Conservation (phyloP, 176 grass and related monocot species). For the Aegilops tauschii region DNA sequence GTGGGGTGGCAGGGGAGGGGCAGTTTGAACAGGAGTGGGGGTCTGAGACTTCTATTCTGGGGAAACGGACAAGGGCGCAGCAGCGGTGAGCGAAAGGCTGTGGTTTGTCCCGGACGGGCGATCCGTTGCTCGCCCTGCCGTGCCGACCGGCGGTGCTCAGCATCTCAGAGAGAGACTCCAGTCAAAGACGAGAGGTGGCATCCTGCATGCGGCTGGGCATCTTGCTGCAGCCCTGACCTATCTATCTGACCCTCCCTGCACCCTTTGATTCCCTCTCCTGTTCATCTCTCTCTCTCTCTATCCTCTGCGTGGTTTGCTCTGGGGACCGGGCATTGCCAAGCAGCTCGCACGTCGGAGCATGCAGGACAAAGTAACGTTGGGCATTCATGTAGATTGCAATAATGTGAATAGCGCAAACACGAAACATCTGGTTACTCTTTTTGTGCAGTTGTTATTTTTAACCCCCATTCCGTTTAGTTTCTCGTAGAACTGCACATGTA, state of each 20-base stretch:
- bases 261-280: background rate
- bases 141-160: background rate
- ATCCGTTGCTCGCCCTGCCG: background rate
- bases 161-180: background rate
- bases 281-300: background rate
- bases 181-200: constrained; percentile 6
- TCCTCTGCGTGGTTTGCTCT: background rate
- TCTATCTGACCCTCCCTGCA: background rate
- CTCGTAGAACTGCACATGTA: too few species aligned
- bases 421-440: background rate
- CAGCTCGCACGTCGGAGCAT: background rate
- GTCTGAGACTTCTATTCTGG: constrained; percentile 40
- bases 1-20: background rate
- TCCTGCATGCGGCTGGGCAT: background rate
- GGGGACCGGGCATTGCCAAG: background rate
- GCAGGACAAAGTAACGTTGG: background rate
- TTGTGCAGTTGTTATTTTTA: too few species aligned
- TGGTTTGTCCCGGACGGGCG: background rate
- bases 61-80: constrained; percentile 35
- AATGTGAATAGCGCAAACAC: too few species aligned
- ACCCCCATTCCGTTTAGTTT: too few species aligned
- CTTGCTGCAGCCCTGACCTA: background rate
- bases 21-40: constrained; percentile 20
- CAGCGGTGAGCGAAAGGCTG: background rate
- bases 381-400: background rate